Base-by-base conservation (phyloP, 169 alveolate genomes). In the Cardiosporidium cionae region DNA sequence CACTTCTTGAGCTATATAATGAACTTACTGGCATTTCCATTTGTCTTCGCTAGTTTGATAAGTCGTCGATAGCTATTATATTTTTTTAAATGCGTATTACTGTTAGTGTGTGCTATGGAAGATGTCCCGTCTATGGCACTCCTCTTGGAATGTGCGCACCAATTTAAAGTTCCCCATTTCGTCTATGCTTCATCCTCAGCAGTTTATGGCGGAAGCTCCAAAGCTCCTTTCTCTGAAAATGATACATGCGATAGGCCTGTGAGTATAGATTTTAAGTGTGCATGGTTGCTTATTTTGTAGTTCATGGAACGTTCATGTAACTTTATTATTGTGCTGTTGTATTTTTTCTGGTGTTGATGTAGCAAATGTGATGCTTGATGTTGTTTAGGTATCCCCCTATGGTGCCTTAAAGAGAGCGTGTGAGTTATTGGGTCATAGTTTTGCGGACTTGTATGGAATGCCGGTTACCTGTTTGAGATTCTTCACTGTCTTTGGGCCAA, bases 401-500 rank as follows among this genome's bases (percentile, higher is more conserved):
- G 85, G 79, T 1, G 79, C 81, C 44, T 72, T 79, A 16, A 80
- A 80, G 79, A 64, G 78, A 53, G 72, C 76, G 53, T 70, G 32
- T 52, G 79, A 58, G 67, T 28, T 74, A 36, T 27, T 74, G 4
- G 68, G 64, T 3, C 73, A 74, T 68, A 80, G 82, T 25, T 80
- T 74, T 44, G 31, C 52, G 52, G 81, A 80, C 69, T 68, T 80
- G 66, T 80, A 73, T 28, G 69, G 72, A 25, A 33, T 69, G 1
- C 52, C 73, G 33, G 27, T 72, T 62, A 65, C 68, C 58, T 65
- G 67, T 2, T 58, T 70, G 7, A 32, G 85, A 5, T 79, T 72
- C 70, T 79, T 79, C 78, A 79, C 85, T 32, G 85, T 79, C 53
- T 79, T 73, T 58, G 85, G 85, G 2, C 85, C 85, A 3, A 65